A percentile compares a stretch with the other conserved stretches of the same genome.
These are phyloP conservation scores for Acanthamoeba lenticulata DNA, from an alignment of 208 protist genomes.

Conservation along the genomic window DNA sequence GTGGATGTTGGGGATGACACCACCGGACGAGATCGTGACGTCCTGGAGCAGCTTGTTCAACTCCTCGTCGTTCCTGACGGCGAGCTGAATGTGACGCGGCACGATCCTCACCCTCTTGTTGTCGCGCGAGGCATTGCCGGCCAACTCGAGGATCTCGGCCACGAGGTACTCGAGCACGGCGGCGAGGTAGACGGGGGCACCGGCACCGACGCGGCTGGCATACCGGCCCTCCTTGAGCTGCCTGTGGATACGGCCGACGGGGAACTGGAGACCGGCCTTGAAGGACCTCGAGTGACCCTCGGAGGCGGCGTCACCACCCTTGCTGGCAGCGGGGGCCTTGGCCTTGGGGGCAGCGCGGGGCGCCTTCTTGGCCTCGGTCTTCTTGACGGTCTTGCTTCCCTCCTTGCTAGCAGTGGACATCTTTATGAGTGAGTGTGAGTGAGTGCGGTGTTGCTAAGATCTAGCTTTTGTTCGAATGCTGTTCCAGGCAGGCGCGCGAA, in stretches of 20 bases:
- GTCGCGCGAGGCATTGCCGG: conserved; percentile 93
- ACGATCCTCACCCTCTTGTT: conserved; percentile 93
- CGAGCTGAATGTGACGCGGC: conserved; percentile 94
- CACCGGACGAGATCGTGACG: conserved; percentile 93
- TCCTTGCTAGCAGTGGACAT: not conserved
- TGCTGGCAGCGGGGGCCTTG: not conserved
- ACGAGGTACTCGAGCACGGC: conserved; percentile 98
- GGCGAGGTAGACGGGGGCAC: conserved; percentile 98
- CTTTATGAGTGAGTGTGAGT: not conserved
- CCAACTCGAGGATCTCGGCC: conserved; percentile 95
- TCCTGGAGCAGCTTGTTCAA: conserved; percentile 93
- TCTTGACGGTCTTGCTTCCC: conserved; percentile 9
- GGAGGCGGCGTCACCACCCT: not conserved
- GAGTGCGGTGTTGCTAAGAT: not conserved
- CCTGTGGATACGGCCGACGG: conserved; percentile 97
- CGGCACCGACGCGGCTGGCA: conserved; percentile 95
- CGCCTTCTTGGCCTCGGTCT: not conserved
- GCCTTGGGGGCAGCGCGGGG: not conserved
- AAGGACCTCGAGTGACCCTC: conserved; percentile 89
- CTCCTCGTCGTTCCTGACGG: conserved; percentile 94
- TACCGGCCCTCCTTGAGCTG: conserved; percentile 96
- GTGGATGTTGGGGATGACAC: conserved; percentile 96
- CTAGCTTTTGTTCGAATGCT: not conserved
- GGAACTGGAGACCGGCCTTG: conserved; percentile 98
- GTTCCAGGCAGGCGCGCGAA: not conserved